phyloP scores from a whole-genome alignment of 768 basidiomycete species.

The Rubroboletus satanas region DNA sequence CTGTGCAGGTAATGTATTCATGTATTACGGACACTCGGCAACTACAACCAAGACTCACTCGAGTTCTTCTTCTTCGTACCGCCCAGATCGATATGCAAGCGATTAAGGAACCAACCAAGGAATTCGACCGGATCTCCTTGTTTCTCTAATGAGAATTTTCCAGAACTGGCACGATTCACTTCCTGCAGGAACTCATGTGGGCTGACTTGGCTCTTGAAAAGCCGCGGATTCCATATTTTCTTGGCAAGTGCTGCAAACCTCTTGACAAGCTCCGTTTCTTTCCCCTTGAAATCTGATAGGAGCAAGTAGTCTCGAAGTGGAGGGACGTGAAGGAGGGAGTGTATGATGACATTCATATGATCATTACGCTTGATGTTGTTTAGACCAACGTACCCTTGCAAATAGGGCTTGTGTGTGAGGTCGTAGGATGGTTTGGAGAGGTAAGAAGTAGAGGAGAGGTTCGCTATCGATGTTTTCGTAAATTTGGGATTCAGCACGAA shows the following conservation, averaged over 20 bases:
- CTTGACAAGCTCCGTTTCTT: conserved; percentile 82
- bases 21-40: conserved; percentile 17
- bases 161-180: conserved; percentile 82
- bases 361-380: conserved; percentile 98
- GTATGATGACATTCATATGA: conserved; percentile 96
- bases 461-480: conserved; percentile 51
- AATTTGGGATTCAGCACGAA: conserved; percentile 89
- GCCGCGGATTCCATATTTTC: conserved; percentile 92
- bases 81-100: conserved; percentile 86
- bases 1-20: conserved; percentile 38
- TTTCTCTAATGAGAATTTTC: conserved; percentile 88
- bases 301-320: conserved; percentile 87
- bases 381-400: conserved; percentile 91
- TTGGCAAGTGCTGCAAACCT: conserved; percentile 85
- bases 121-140: conserved; percentile 98
- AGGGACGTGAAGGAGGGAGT: conserved; percentile 85
- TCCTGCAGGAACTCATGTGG: conserved; percentile 99
- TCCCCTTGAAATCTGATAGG: conserved; percentile 66
- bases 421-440: conserved; percentile 80
- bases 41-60: conserved; percentile 50
- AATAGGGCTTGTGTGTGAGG: conserved; percentile 73
- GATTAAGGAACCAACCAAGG: conserved; percentile 91
- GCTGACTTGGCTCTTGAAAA: conserved; percentile 97
- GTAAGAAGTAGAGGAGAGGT: conserved; percentile 54
- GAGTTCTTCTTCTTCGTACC: conserved; percentile 92